Conservation (phyloP, 23 red algal species). For the Gracilaria gracilis region DNA sequence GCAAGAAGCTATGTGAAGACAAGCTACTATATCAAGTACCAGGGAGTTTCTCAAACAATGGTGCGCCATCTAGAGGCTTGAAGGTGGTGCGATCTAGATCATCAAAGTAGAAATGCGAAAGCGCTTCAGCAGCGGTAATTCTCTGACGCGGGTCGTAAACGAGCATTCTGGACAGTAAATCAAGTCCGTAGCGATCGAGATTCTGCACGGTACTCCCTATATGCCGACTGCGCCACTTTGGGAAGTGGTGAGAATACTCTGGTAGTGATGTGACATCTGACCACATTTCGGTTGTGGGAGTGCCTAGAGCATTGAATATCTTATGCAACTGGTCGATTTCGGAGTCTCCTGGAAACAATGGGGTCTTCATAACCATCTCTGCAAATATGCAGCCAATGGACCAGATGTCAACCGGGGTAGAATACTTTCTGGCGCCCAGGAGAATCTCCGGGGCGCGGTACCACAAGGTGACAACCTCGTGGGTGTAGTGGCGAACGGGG, state of each 20-base stretch:
- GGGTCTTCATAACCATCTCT: constrained; percentile 89
- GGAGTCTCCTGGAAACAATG: constrained; percentile 96
- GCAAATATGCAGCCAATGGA: constrained; percentile 99
- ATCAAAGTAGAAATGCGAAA: constrained; percentile 93
- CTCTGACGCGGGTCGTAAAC: constrained; percentile 86
- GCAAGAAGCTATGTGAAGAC: background rate
- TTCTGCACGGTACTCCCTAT: constrained; percentile 84
- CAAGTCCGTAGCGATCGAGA: constrained; percentile 76
- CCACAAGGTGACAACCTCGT: constrained; percentile 99
- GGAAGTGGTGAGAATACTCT: constrained; percentile 92
- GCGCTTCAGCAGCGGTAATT: constrained; percentile 86
- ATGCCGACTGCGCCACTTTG: constrained; percentile 83
- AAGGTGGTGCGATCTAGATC: constrained; percentile 74
- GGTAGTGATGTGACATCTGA: constrained; percentile 81
- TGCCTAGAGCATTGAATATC: constrained; percentile 97
- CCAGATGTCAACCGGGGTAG: constrained; percentile 97
- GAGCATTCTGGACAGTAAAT: constrained; percentile 92
- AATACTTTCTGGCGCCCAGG: constrained; percentile 91
- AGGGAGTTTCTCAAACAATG: constrained; percentile 64
- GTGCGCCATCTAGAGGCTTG: constrained; percentile 51
- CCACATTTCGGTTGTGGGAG: constrained; percentile 91
- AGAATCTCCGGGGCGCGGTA: constrained; percentile 99
- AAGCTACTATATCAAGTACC: constrained; percentile 34
- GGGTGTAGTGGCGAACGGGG: constrained; percentile 97
- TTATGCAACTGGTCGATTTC: constrained; percentile 99